These are phyloP conservation scores for Trichoderma asperelloides DNA, from an alignment of 495 filamentous ascomycete species.

Conservation along the genomic window DNA sequence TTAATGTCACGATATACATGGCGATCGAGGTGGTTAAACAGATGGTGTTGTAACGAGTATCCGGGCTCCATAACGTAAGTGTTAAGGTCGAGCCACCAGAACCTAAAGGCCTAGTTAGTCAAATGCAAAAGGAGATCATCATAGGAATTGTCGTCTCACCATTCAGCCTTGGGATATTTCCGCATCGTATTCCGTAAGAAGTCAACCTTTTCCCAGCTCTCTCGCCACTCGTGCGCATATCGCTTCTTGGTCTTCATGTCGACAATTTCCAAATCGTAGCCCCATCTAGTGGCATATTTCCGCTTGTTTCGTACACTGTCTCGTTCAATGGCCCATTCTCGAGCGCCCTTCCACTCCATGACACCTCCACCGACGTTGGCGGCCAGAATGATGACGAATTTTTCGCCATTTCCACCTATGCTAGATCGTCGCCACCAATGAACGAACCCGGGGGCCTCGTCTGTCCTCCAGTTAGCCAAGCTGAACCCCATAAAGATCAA, in stretches of 20 bases:
- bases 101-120: slow-evolving; percentile 49
- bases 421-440: slow-evolving; percentile 39
- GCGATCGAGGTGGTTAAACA: slow-evolving; percentile 70
- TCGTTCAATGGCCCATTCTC: slow-evolving; percentile 97
- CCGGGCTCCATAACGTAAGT: slow-evolving; percentile 97
- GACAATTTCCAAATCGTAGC: slow-evolving; percentile 90
- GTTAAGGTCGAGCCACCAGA: slow-evolving; percentile 98
- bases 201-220: slow-evolving; percentile 99
- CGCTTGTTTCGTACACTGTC: slow-evolving; percentile 94
- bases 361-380: slow-evolving; percentile 94
- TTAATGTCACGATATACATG: slow-evolving; percentile 95
- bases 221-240: slow-evolving; percentile 97
- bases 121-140: neutral
- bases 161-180: slow-evolving; percentile 94
- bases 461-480: slow-evolving; percentile 9
- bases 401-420: slow-evolving; percentile 70
- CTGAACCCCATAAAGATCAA: neutral
- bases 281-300: slow-evolving; percentile 79
- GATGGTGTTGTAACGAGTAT: slow-evolving; percentile 79
- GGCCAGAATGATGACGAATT: slow-evolving; percentile 87
- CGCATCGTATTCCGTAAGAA: slow-evolving; percentile 82
- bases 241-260: slow-evolving; percentile 98
- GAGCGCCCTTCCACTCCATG: slow-evolving; percentile 97
- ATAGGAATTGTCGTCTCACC: slow-evolving; percentile 43
- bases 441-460: slow-evolving; percentile 26